A percentile compares a stretch with the other conserved stretches of the same genome.
Conservation (phyloP, 2,329 filamentous ascomycete species). For the Exophiala bonariae region DNA sequence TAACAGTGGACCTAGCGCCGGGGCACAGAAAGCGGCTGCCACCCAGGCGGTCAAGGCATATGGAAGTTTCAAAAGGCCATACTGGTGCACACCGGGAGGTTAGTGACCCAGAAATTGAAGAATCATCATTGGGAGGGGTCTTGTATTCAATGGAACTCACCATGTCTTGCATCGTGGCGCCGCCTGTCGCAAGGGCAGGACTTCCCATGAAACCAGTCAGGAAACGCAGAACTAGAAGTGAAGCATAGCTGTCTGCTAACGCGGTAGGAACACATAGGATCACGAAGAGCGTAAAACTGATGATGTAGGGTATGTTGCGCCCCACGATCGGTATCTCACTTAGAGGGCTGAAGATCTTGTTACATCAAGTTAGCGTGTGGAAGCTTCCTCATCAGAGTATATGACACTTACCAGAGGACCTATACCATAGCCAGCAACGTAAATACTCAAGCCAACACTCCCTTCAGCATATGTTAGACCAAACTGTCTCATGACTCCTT, state of each 20-base stretch:
- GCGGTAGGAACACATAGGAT: constrained; percentile 66
- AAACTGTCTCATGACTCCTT: constrained; percentile 30
- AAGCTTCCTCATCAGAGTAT: neutral
- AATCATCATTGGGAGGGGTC: too few species aligned
- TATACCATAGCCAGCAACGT: constrained; percentile 50
- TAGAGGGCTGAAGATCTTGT: constrained; percentile 61
- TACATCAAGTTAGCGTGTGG: neutral
- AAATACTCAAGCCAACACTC: constrained; percentile 36
- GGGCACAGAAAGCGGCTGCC: constrained; percentile 35
- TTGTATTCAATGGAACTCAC: constrained; percentile 9
- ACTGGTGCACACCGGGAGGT: constrained; percentile 31
- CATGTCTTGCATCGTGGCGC: constrained; percentile 47
- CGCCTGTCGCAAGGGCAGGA: constrained; percentile 62
- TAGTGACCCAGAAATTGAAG: neutral
- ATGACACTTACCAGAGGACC: constrained; percentile 33
- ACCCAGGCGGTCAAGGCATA: constrained; percentile 64
- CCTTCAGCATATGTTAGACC: constrained; percentile 31
- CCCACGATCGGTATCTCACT: constrained; percentile 67
- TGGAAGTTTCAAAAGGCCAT: constrained; percentile 55
- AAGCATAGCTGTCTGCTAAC: constrained; percentile 62
- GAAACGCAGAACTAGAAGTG: constrained; percentile 65
- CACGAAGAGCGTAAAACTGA: constrained; percentile 68
- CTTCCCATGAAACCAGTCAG: constrained; percentile 67
- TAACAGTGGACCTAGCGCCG: constrained; percentile 46
- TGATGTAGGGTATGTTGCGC: constrained; percentile 66